Percentiles rank a stretch among this genome's conserved stretches.
Conservation (phyloP, 495 filamentous ascomycete genomes). For the Wilcoxina mikolae region DNA sequence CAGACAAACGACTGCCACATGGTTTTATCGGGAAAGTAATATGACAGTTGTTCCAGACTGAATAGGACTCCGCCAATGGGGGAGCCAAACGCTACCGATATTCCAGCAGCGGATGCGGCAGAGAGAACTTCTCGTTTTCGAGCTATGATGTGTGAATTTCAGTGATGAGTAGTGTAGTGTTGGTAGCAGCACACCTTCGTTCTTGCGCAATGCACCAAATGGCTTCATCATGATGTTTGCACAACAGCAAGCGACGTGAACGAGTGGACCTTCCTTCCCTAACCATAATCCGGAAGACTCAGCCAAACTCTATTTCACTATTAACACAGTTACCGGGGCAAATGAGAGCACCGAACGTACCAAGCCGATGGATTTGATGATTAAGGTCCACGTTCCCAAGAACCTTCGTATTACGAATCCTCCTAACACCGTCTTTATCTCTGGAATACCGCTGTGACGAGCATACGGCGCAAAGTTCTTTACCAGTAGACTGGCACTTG, state of each 20-base stretch:
- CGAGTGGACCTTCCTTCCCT: conserved; percentile 94
- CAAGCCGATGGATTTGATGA: conserved; percentile 82
- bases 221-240: conserved; percentile 90
- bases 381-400: conserved; percentile 81
- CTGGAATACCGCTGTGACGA: conserved; percentile 90
- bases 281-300: conserved; percentile 95
- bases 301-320: conserved; percentile 55
- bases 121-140: conserved; percentile 92
- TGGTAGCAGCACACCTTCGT: conserved; percentile 53
- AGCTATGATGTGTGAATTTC: conserved; percentile 38
- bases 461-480: conserved; percentile 74
- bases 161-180: conserved; percentile 14
- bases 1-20: conserved; percentile 99
- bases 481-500: conserved; percentile 64
- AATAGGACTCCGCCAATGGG: conserved; percentile 89
- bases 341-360: conserved; percentile 38
- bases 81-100: conserved; percentile 94
- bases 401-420: conserved; percentile 89
- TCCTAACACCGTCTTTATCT: conserved; percentile 92
- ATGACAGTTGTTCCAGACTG: conserved; percentile 90
- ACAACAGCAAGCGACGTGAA: conserved; percentile 95
- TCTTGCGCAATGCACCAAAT: conserved; percentile 65
- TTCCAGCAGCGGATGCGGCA: conserved; percentile 83
- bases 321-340: background rate
- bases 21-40: conserved; percentile 97